These are phyloP conservation scores for Pleomassaria siparia DNA, from an alignment of 2,329 filamentous ascomycete species.

Conservation along the genomic window DNA sequence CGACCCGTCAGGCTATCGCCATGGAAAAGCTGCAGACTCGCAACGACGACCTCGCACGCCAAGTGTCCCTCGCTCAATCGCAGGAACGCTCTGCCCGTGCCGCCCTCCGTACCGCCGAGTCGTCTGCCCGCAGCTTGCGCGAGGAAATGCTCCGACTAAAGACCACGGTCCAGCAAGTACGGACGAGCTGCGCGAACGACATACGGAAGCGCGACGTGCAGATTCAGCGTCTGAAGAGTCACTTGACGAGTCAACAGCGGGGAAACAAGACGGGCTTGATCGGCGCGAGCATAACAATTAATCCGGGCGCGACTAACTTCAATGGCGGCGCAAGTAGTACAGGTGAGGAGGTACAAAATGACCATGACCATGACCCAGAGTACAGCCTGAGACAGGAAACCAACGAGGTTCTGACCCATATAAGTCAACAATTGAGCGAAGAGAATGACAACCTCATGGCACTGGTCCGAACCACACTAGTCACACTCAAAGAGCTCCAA, in stretches of 20 bases:
- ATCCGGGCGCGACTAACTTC: slow-evolving; percentile 34
- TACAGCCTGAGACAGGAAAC: slow-evolving; percentile 83
- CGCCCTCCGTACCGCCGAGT: slow-evolving; percentile 73
- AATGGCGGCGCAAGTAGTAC: slow-evolving; percentile 40
- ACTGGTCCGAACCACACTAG: slow-evolving; percentile 70
- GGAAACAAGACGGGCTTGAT: slow-evolving; percentile 50
- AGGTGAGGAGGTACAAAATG: slow-evolving; percentile 59
- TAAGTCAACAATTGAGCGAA: slow-evolving; percentile 81
- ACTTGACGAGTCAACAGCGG: slow-evolving; percentile 67
- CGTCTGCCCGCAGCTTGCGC: slow-evolving; percentile 72
- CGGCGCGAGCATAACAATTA: slow-evolving; percentile 53
- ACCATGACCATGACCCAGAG: slow-evolving; percentile 55
- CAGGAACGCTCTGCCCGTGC: slow-evolving; percentile 70
- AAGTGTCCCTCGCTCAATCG: slow-evolving; percentile 63
- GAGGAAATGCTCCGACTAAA: slow-evolving; percentile 83
- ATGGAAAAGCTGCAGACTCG: slow-evolving; percentile 60
- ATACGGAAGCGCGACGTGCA: slow-evolving; percentile 87
- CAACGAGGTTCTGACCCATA: slow-evolving; percentile 82
- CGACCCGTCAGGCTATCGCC: slow-evolving; percentile 71
- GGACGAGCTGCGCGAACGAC: slow-evolving; percentile 85
- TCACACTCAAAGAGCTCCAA: slow-evolving; percentile 67
- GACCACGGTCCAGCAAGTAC: slow-evolving; percentile 76
- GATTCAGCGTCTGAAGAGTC: slow-evolving; percentile 84
- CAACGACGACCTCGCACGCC: slow-evolving; percentile 58
- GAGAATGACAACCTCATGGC: slow-evolving; percentile 84